phyloP scores from a whole-genome alignment of 495 filamentous ascomycete genomes.

The Venustampulla echinocandica region DNA sequence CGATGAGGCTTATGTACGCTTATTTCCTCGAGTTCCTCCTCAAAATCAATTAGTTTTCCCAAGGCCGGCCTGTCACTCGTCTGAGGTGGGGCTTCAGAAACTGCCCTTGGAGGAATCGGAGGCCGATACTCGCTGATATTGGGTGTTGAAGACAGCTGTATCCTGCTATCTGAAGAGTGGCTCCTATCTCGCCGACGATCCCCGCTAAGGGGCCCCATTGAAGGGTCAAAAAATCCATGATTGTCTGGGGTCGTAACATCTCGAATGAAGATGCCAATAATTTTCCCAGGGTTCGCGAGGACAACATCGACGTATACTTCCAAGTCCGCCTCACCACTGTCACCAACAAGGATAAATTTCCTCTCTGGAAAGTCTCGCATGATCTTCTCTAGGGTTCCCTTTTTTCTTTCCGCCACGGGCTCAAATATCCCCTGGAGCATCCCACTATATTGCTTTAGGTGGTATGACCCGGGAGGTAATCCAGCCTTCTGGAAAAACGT shows the following conservation, averaged over 20 bases:
- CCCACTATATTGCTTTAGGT: slow-evolving; percentile 89
- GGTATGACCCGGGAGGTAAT: slow-evolving; percentile 79
- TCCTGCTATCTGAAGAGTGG: slow-evolving; percentile 10
- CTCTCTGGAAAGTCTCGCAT: slow-evolving; percentile 82
- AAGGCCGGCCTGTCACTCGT: slow-evolving; percentile 17
- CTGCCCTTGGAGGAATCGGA: slow-evolving; percentile 19
- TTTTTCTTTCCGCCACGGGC: slow-evolving; percentile 91
- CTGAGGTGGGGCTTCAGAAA: slow-evolving; percentile 13
- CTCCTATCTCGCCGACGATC: slow-evolving; percentile 13
- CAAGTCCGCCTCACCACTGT: slow-evolving; percentile 92
- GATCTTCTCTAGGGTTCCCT: slow-evolving; percentile 73
- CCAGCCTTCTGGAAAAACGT: slow-evolving; percentile 73
- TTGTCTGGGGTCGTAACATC: slow-evolving; percentile 76
- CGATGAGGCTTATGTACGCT: slow-evolving; percentile 31
- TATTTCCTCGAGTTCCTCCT: slow-evolving; percentile 22
- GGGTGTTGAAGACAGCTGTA: slow-evolving; percentile 24
- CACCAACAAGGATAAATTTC: slow-evolving; percentile 84
- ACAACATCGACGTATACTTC: slow-evolving; percentile 97
- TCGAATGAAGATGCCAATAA: slow-evolving; percentile 80
- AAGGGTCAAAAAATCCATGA: slow-evolving; percentile 68
- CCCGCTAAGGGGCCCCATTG: slow-evolving; percentile 36
- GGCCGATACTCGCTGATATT: slow-evolving; percentile 18
- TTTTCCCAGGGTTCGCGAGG: slow-evolving; percentile 67
- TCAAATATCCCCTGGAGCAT: slow-evolving; percentile 98
- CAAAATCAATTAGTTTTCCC: slow-evolving; percentile 24